These are phyloP conservation scores for Leccinum subgranulosum DNA, from an alignment of 768 basidiomycete genomes.

Conservation along the genomic window DNA sequence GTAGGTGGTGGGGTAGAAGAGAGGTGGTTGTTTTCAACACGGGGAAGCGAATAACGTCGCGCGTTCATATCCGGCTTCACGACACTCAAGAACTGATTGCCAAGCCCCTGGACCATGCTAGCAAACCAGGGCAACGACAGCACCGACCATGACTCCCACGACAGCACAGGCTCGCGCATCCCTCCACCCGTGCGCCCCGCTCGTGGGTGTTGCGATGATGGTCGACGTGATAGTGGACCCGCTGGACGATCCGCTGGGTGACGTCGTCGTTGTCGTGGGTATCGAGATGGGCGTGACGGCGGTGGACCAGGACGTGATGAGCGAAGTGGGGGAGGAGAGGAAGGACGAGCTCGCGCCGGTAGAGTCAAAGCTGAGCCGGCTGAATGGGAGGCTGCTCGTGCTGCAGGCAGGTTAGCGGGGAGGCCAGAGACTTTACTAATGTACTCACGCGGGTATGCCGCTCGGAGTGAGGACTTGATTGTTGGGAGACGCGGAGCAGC, in stretches of 20 bases:
- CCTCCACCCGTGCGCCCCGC: neutral
- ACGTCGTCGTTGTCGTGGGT: neutral
- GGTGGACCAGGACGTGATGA: conserved; percentile 27
- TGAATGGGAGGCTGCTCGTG: conserved; percentile 20
- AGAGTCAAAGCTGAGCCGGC: conserved; percentile 21
- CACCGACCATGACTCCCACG: conserved; percentile 2
- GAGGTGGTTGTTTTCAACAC: neutral
- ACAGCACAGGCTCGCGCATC: neutral
- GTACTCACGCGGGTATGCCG: conserved; percentile 23
- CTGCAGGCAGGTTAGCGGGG: conserved; percentile 4
- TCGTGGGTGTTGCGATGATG: neutral
- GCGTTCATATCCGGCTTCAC: neutral
- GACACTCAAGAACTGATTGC: neutral
- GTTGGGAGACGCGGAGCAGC: conserved; percentile 9
- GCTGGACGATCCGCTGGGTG: neutral
- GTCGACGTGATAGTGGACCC: neutral
- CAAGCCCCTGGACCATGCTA: neutral
- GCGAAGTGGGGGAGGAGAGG: conserved; percentile 21
- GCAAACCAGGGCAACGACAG: conserved; percentile 6
- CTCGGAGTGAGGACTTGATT: conserved; percentile 2
- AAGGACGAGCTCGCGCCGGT: conserved; percentile 13
- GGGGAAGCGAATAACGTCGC: neutral
- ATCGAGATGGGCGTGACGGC: conserved; percentile 9
- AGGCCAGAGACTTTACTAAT: neutral
- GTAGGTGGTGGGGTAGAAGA: neutral